Evolutionary conservation across 2,329 filamentous ascomycete species (phyloP).

Genomic region (Neonectria hederae): DNA sequence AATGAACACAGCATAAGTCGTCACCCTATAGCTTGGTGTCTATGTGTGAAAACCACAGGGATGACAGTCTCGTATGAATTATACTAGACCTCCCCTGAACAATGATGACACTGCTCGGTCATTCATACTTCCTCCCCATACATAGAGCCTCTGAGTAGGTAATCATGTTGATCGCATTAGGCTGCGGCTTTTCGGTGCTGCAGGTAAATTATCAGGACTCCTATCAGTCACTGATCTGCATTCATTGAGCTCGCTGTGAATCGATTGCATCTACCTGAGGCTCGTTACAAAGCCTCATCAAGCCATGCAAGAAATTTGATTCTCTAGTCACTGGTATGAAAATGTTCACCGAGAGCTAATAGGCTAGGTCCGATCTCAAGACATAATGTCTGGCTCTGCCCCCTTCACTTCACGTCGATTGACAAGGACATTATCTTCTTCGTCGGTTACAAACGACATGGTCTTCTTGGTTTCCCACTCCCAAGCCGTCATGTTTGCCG

Average conservation of each 20-base stretch:
- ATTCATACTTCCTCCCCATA: not conserved
- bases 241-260: not conserved
- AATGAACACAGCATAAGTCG: not conserved
- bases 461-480: not conserved
- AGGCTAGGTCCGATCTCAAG: not conserved
- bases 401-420: not conserved
- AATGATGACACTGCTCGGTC: not conserved
- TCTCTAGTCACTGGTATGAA: not conserved
- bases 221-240: not conserved
- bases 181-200: not conserved
- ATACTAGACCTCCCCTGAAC: not conserved
- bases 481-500: not conserved
- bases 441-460: not conserved
- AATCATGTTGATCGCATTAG: not conserved
- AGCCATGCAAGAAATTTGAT: not conserved
- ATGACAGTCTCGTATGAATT: not conserved
- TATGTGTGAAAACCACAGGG: not conserved
- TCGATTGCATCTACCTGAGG: not conserved
- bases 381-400: not conserved
- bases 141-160: not conserved
- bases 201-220: not conserved
- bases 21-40: not conserved
- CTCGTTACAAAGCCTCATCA: not conserved
- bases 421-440: not conserved
- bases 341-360: not conserved